Evolutionary conservation across 176 grass and related monocot species (phyloP), one percentile per base, ranked within the genome.

Genomic region (Rhynchospora breviuscula): DNA sequence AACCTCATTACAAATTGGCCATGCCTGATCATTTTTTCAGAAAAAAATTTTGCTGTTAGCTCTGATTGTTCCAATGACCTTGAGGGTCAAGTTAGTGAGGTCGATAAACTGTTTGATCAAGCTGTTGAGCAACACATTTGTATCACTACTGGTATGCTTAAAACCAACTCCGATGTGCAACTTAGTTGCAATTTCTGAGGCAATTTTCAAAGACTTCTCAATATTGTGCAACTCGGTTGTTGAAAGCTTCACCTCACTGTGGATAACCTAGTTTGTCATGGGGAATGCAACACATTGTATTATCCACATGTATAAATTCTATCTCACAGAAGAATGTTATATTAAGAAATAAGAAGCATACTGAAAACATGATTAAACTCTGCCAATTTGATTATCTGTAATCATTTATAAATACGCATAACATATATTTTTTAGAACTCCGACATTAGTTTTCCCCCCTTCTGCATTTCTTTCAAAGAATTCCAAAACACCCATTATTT

Each of bases 31-130:
- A 4, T 8, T 15, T 5, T 29, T 18, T 77, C 23, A 77, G 6
- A 77, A 31, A 0, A 49, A 77, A 31, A 77, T 17, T 33, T 77
- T 56, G 2, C 22, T 23, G 7, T 26, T 53, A 56, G 49, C 21
- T 77, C 17, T 8, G 23, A 77, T 53, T 1, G 21, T 56, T 77
- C 22, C 73, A 17, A 53, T 17, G 2, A 77, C 49, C 25, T 77
- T 77, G 23, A 77, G 73, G 0, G 73, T 56, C 25, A 77, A 26
- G 23, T 56, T 77, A 26, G 25, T 54, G 8, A 77, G 73, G 12
- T 29, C 56, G 21, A 56, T 77, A 49, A 77, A 77, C 12, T 77
- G 73, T 29, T 77, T 56, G 73, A 31, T 77, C 15, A 77, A 7
- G 10, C 14, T 77, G 22, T 5, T 0, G 13, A 77, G 49, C 47